phyloP scores from a whole-genome alignment of 495 filamentous ascomycete genomes.

The Melanomma pulvis-pyrius region DNA sequence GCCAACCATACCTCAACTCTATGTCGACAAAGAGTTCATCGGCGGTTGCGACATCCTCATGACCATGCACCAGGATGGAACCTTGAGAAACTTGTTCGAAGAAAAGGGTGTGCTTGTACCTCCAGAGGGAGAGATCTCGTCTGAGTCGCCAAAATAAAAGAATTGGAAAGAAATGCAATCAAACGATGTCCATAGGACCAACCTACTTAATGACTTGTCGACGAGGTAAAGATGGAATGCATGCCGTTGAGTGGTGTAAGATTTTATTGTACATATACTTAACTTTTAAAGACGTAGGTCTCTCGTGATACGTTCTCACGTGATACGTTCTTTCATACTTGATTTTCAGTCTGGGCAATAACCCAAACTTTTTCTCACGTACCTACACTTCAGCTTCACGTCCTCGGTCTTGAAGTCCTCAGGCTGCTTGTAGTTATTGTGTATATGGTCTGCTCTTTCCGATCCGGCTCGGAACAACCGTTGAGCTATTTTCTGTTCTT shows the following conservation, averaged over 20 bases:
- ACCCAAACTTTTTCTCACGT: no score
- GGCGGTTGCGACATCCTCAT: constrained; percentile 97
- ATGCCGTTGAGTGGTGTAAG: not conserved
- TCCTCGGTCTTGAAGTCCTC: no score
- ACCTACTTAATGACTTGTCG: no score
- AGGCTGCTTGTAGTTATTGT: no score
- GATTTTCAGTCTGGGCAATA: no score
- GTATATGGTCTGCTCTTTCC: no score
- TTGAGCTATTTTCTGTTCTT: no score
- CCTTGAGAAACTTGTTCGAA: constrained; percentile 86
- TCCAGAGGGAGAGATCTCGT: constrained; percentile 23
- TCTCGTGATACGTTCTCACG: not conserved
- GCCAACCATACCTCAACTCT: constrained; percentile 97
- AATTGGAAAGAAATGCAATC: not conserved
- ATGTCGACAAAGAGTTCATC: constrained; percentile 92
- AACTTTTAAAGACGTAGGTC: not conserved
- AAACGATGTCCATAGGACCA: no score
- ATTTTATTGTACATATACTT: not conserved
- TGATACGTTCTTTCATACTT: not conserved
- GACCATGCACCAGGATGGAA: constrained; percentile 96
- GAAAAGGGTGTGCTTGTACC: constrained; percentile 76
- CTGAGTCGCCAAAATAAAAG: constrained; percentile 25
- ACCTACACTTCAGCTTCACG: no score
- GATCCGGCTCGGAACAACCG: no score
- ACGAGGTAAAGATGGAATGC: not conserved